phyloP scores from a whole-genome alignment of 331 rosid genomes.

The Ulmus americana region DNA sequence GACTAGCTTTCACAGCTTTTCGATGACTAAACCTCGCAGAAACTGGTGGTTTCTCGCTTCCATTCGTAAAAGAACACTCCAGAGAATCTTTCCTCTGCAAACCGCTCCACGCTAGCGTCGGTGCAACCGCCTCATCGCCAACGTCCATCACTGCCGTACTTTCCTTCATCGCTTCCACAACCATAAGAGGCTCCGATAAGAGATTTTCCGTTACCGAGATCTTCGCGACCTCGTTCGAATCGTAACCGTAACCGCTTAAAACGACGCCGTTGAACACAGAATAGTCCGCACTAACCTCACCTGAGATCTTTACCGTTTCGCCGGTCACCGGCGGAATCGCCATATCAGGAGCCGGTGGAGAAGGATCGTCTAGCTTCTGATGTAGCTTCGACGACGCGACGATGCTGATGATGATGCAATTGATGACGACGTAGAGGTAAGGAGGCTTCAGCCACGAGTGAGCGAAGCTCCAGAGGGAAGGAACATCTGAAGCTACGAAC shows the following conservation, averaged over 20 bases:
- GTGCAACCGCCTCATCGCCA: conserved; percentile 5
- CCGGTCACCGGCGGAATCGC: background rate
- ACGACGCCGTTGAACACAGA: conserved; percentile 9
- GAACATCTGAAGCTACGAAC: conserved; percentile 45
- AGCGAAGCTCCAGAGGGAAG: conserved; percentile 50
- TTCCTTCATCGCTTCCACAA: conserved; percentile 11
- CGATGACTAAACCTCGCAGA: conserved; percentile 59
- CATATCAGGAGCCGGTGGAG: conserved; percentile 3
- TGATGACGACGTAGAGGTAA: conserved; percentile 66
- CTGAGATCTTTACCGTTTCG: conserved; percentile 15
- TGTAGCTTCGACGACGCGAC: conserved; percentile 68
- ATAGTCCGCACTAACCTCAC: conserved; percentile 5
- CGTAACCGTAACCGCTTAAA: conserved; percentile 20
- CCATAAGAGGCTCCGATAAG: background rate
- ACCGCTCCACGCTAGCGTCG: conserved; percentile 7
- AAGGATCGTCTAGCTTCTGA: conserved; percentile 19
- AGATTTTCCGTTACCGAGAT: background rate
- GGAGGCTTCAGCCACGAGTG: conserved; percentile 68
- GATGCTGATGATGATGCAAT: conserved; percentile 77
- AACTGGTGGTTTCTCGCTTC: conserved; percentile 60
- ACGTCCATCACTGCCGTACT: conserved; percentile 2
- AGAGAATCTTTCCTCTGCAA: conserved; percentile 41
- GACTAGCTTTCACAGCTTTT: conserved; percentile 45
- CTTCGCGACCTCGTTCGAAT: conserved; percentile 9
- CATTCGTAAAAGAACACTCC: conserved; percentile 34